Base-by-base conservation (phyloP, 2,329 filamentous ascomycete species). In the Colletotrichum gloeosporioides region DNA sequence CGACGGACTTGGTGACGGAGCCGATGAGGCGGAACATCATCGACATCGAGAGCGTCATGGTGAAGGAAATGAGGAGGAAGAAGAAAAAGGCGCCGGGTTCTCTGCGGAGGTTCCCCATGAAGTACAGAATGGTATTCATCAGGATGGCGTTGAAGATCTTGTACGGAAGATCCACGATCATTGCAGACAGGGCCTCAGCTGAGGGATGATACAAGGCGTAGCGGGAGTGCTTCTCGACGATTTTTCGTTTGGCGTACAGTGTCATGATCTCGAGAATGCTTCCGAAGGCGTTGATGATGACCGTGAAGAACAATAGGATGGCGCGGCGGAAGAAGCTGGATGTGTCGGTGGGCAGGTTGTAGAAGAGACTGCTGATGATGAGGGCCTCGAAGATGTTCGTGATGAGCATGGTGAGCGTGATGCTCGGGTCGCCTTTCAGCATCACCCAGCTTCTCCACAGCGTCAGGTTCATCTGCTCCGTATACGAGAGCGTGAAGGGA, bases 81-180 rank as follows among this genome's bases (percentile, higher is more conserved):
- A 92, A 90, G 84, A 94, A 94, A 85, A 93, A 94, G 1, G 89
- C 83, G 12, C 89, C 90, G 2, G 92, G 86, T 75, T 89, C 88
- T 67, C 92, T 86, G 25, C 82, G 77, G 3, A 86, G 79, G 8
- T 83, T 82, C 29, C 84, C 79, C 79, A 88, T 78, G 79, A 87
- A 88, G 80, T 88, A 88, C 2, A 87, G 72, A 31, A 84, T 84
- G 2, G 86, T 64, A 75, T 87, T 86, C 81, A 87, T 86, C 3
- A 79, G 74, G 4, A 83, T 75, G 2, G 84, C 82, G 32, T 83
- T 81, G 16, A 81, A 49, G 71, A 34, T 53, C 65, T 79, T 79
- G 18, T 77, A 78, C 1, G 88, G 88, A 2, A 89, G 80, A 73
- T 89, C 80, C 2, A 77, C 72, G 2, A 82, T 27, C 59, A 82